Evolutionary conservation across 495 filamentous ascomycete species (phyloP).

Genomic region (Aspergillus biplanus): DNA sequence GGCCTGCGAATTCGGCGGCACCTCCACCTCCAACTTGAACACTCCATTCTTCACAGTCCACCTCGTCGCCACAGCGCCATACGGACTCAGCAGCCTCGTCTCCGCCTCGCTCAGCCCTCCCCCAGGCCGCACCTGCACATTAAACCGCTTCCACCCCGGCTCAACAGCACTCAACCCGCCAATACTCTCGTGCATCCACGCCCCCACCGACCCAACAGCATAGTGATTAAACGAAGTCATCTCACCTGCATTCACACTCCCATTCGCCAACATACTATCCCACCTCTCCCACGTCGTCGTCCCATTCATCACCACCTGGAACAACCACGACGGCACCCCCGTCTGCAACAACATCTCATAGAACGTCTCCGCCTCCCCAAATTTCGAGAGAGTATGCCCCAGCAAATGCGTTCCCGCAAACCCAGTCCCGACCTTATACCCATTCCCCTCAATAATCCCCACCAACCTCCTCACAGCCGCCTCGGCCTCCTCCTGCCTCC

Average conservation of each 20-base stretch:
- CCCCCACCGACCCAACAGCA: conserved; percentile 45
- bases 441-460: conserved; percentile 9
- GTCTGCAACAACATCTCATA: conserved; percentile 47
- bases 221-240: conserved; percentile 64
- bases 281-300: conserved; percentile 63
- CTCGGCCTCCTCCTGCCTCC: neutral
- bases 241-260: conserved; percentile 51
- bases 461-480: neutral
- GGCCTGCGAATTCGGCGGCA: conserved; percentile 13
- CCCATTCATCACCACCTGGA: conserved; percentile 53
- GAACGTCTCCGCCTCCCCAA: conserved; percentile 31
- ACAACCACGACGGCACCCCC: conserved; percentile 52
- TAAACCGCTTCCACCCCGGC: conserved; percentile 22
- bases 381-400: conserved; percentile 43
- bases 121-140: conserved; percentile 13
- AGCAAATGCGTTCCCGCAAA: conserved; percentile 59
- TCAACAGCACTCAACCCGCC: conserved; percentile 24
- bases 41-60: neutral
- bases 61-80: conserved; percentile 6
- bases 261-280: conserved; percentile 56
- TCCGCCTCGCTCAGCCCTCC: conserved; percentile 12
- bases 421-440: conserved; percentile 49
- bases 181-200: conserved; percentile 36
- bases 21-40: conserved; percentile 4
- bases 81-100: conserved; percentile 9